Evolutionary conservation across 2,329 filamentous ascomycete genomes (phyloP).

Genomic region (Chrysoporthe deuterocubensis): DNA sequence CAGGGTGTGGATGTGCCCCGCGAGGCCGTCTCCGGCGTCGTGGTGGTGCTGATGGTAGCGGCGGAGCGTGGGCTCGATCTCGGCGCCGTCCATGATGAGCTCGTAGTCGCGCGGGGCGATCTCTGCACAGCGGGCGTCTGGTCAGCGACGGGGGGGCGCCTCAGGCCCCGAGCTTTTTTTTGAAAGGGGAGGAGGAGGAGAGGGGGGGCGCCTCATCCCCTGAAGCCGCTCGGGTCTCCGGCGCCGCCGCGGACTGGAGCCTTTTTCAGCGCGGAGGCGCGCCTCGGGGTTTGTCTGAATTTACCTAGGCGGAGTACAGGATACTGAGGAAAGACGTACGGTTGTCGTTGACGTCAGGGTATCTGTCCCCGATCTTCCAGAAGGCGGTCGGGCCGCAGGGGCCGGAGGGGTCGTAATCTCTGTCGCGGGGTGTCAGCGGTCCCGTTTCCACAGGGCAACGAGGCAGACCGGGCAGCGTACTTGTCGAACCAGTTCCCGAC

Average conservation of each 20-base stretch:
- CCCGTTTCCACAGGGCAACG: too few relatives aligned
- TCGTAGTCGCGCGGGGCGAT: slow-evolving; percentile 31
- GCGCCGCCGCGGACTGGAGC: too few relatives aligned
- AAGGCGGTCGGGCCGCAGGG: slow-evolving; percentile 77
- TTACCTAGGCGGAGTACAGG: slow-evolving; percentile 33
- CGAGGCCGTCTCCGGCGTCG: background rate
- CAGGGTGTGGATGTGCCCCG: background rate
- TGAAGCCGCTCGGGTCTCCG: too few relatives aligned
- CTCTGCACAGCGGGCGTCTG: background rate
- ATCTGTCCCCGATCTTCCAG: slow-evolving; percentile 70
- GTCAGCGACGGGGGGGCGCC: background rate
- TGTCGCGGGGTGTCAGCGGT: slow-evolving; percentile 34
- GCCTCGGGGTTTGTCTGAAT: slow-evolving; percentile 6
- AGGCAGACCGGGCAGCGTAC: slow-evolving; percentile 41
- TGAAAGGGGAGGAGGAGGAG: too few relatives aligned
- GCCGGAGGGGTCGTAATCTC: slow-evolving; percentile 68
- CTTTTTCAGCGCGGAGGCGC: too few relatives aligned
- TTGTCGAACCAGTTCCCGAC: slow-evolving; percentile 80
- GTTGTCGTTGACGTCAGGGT: slow-evolving; percentile 37
- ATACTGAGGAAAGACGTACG: slow-evolving; percentile 34
- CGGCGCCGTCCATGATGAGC: slow-evolving; percentile 29
- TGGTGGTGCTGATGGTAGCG: background rate
- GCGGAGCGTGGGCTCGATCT: background rate
- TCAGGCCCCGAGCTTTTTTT: too few relatives aligned
- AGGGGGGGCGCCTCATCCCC: too few relatives aligned